Evolutionary conservation across 2,329 filamentous ascomycete genomes (phyloP).

Genomic region (Arthroderma sp.): DNA sequence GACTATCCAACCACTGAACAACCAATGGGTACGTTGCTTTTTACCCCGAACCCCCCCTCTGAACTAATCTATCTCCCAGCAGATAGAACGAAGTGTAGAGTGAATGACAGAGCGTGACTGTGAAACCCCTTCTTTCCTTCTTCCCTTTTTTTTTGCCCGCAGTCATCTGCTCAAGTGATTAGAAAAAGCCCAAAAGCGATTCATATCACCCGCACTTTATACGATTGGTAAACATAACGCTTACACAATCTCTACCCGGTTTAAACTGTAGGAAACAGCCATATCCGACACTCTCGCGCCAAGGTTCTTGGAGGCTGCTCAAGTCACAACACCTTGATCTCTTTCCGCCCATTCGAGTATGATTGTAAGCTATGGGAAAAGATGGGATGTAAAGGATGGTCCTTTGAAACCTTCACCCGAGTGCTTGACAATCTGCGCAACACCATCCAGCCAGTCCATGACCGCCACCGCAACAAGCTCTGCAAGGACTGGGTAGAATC

Average conservation of each 20-base stretch:
- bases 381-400: constrained; percentile 72
- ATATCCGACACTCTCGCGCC: constrained; percentile 82
- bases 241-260: neutral
- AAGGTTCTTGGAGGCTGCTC: constrained; percentile 90
- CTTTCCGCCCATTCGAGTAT: constrained; percentile 81
- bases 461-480: constrained; percentile 74
- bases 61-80: neutral
- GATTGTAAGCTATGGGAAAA: constrained; percentile 75
- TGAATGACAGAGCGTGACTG: neutral
- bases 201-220: neutral
- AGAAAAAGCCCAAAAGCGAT: neutral
- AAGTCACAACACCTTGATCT: constrained; percentile 87
- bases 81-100: neutral
- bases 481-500: constrained; percentile 81
- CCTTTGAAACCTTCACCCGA: constrained; percentile 70
- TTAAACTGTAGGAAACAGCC: constrained; percentile 56
- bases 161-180: neutral
- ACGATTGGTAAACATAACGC: too few relatives aligned
- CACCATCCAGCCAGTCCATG: constrained; percentile 79
- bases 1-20: constrained; percentile 84
- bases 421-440: constrained; percentile 74
- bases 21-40: constrained; percentile 48
- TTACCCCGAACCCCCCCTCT: neutral
- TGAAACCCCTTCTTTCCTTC: too few relatives aligned
- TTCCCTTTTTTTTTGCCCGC: neutral